phyloP scores from a whole-genome alignment of 1,139 yeast genomes.

The Arxiozyma heterogenica region DNA sequence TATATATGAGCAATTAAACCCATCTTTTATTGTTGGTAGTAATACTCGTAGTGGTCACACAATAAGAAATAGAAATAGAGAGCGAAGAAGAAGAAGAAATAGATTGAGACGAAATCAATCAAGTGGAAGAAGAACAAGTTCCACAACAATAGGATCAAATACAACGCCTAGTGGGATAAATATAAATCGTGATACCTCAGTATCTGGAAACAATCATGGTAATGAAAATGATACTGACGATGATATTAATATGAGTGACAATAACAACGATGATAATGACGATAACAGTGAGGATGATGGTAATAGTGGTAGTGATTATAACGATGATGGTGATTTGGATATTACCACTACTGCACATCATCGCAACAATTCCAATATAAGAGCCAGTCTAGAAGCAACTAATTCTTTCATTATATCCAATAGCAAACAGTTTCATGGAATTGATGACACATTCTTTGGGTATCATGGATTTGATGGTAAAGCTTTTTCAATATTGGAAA shows the following conservation, averaged over 20 bases:
- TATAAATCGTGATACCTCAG: not conserved
- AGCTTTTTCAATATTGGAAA: constrained; percentile 34
- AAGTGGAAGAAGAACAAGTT: not conserved
- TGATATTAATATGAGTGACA: constrained; percentile 2
- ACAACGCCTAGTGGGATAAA: not conserved
- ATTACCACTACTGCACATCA: constrained; percentile 21
- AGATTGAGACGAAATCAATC: not conserved
- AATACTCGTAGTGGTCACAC: not conserved
- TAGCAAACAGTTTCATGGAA: constrained; percentile 29
- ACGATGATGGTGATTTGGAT: constrained; percentile 12
- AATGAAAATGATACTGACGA: constrained; percentile 1
- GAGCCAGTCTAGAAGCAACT: not conserved
- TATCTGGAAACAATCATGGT: not conserved
- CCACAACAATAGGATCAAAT: not conserved
- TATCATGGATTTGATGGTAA: constrained; percentile 52
- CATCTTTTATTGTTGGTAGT: not conserved
- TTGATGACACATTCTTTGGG: constrained; percentile 45
- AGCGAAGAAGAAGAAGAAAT: not conserved
- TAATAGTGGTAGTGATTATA: constrained; percentile 10
- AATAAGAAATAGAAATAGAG: not conserved
- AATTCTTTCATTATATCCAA: not conserved
- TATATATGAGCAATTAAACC: not conserved
- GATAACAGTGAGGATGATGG: not conserved
- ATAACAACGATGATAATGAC: constrained; percentile 1
- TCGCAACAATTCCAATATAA: constrained; percentile 17